Conservation (phyloP, 192 early-diverging fungal genomes). For the Helicostylum pulchrum region DNA sequence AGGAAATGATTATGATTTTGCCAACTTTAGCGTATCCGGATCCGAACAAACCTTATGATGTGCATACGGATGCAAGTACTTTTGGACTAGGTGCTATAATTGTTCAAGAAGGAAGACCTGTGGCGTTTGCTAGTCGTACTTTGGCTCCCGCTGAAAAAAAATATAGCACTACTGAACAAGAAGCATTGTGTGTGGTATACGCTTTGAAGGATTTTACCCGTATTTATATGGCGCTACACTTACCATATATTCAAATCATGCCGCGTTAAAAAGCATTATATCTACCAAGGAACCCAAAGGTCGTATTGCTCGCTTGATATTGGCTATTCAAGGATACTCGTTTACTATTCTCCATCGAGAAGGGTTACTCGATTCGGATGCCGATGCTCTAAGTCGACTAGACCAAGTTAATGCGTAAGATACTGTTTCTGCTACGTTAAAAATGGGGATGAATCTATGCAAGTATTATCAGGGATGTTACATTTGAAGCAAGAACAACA, state of each 20-base stretch:
- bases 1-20: not conserved
- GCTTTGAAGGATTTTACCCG: not conserved
- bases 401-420: not conserved
- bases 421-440: too few species aligned
- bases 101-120: not conserved
- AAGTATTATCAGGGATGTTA: not conserved
- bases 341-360: not conserved
- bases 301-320: not conserved
- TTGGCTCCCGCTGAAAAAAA: not conserved
- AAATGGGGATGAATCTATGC: too few species aligned
- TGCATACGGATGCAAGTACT: not conserved
- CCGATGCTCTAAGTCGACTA: not conserved
- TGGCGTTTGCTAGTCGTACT: constrained; percentile 3
- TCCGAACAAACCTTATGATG: not conserved
- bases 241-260: constrained; percentile 2
- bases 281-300: not conserved
- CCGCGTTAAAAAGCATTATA: not conserved
- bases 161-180: not conserved
- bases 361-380: not conserved
- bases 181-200: not conserved
- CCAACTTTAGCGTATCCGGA: constrained; percentile 1
- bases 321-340: not conserved
- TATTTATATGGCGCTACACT: not conserved
- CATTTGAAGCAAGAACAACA: not conserved
- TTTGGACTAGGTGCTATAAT: not conserved